These are phyloP conservation scores for Ophiostoma pallidulum DNA, from an alignment of 2,329 filamentous ascomycete genomes.

Conservation along the genomic window DNA sequence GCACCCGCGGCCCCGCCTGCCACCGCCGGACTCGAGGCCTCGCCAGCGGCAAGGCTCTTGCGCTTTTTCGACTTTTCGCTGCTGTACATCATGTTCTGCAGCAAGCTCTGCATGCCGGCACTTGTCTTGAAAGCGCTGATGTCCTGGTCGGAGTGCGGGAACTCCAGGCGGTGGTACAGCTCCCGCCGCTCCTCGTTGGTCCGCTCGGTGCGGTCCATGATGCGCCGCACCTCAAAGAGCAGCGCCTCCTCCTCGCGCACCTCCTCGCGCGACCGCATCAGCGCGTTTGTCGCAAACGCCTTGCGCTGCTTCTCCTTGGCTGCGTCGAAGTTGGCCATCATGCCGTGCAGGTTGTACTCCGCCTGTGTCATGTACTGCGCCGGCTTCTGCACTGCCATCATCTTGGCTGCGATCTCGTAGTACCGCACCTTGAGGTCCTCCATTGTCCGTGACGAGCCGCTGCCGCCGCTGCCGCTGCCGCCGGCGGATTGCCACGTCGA, in stretches of 20 bases:
- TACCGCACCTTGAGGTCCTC: conserved; percentile 90
- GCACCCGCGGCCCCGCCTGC: conserved; percentile 21
- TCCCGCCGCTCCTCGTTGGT: conserved; percentile 84
- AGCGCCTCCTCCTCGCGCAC: conserved; percentile 86
- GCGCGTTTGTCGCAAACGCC: conserved; percentile 68
- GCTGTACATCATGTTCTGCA: conserved; percentile 65
- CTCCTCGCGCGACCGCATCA: conserved; percentile 75
- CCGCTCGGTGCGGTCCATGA: conserved; percentile 74
- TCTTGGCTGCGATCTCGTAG: conserved; percentile 74
- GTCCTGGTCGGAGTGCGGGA: conserved; percentile 60
- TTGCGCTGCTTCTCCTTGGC: conserved; percentile 72
- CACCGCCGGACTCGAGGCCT: conserved; percentile 34
- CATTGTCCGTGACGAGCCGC: conserved; percentile 47
- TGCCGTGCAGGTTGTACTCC: conserved; percentile 75
- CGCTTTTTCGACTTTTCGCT: conserved; percentile 87
- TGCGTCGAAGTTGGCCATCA: conserved; percentile 79
- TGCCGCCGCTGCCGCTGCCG: no score
- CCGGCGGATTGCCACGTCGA: conserved; percentile 37
- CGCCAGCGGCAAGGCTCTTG: conserved; percentile 56
- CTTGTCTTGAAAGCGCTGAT: conserved; percentile 73
- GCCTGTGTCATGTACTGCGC: conserved; percentile 77
- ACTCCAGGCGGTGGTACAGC: conserved; percentile 77
- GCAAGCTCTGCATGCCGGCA: conserved; percentile 65
- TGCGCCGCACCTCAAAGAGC: conserved; percentile 82
- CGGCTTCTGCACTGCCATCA: conserved; percentile 72